These are phyloP conservation scores for Leccinum variicolor DNA, from an alignment of 768 basidiomycete genomes.

Conservation along the genomic window DNA sequence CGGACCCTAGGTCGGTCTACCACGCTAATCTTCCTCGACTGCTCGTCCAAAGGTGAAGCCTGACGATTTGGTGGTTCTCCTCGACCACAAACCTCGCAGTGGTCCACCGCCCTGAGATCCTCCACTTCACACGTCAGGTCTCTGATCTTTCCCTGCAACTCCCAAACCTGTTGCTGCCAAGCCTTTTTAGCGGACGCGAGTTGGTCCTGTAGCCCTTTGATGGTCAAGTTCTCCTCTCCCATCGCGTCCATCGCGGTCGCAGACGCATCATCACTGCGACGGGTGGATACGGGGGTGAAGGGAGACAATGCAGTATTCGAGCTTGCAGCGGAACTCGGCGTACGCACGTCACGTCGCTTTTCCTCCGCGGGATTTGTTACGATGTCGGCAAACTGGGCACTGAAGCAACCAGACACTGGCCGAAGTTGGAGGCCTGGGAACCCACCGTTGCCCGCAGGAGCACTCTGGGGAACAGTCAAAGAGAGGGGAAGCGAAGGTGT, in stretches of 20 bases:
- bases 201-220: slow-evolving; percentile 60
- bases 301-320: slow-evolving; percentile 44
- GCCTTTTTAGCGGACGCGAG: slow-evolving; percentile 52
- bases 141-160: slow-evolving; percentile 69
- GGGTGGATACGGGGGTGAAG: slow-evolving; percentile 39
- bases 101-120: slow-evolving; percentile 43
- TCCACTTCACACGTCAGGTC: slow-evolving; percentile 71
- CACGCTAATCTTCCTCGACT: slow-evolving; percentile 35
- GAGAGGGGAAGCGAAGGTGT: slow-evolving; percentile 9
- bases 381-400: slow-evolving; percentile 57
- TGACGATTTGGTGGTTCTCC: slow-evolving; percentile 28
- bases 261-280: slow-evolving; percentile 33
- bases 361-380: slow-evolving; percentile 28
- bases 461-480: slow-evolving; percentile 48
- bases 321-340: slow-evolving; percentile 47
- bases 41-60: slow-evolving; percentile 13
- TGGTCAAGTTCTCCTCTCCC: slow-evolving; percentile 43
- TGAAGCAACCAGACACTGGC: slow-evolving; percentile 75
- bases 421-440: slow-evolving; percentile 69
- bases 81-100: slow-evolving; percentile 62
- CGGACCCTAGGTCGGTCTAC: slow-evolving; percentile 65
- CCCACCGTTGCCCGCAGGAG: slow-evolving; percentile 58
- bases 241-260: slow-evolving; percentile 21
- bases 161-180: slow-evolving; percentile 74
- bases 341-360: slow-evolving; percentile 42